Percentiles rank a stretch among this genome's conserved stretches.
Evolutionary conservation across 2,329 filamentous ascomycete genomes (phyloP).

Genomic region (Ambrosiella beaveri): DNA sequence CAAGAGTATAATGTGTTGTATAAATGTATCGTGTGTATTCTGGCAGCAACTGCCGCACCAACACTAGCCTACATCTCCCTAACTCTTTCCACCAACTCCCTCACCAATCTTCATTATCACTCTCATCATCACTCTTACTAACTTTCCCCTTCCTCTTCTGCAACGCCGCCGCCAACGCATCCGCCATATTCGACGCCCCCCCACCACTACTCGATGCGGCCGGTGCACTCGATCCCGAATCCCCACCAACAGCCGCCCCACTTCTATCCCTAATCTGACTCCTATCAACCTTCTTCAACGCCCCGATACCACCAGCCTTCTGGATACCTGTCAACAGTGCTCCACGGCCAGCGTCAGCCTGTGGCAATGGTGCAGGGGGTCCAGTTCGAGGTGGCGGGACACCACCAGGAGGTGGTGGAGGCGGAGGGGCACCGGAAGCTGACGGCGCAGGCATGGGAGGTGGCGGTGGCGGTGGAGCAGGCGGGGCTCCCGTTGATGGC

Average conservation of each 20-base stretch:
- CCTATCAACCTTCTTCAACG: constrained; percentile 61
- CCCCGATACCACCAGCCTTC: constrained; percentile 45
- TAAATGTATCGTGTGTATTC: no score
- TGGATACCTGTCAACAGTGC: constrained; percentile 58
- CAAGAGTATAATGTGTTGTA: no score
- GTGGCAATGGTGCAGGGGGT: constrained; percentile 31
- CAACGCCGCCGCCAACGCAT: constrained; percentile 61
- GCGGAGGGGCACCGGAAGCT: constrained; percentile 21
- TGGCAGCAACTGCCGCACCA: background rate
- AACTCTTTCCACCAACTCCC: background rate
- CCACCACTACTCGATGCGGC: constrained; percentile 35
- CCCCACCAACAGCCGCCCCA: constrained; percentile 38
- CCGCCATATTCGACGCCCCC: constrained; percentile 54
- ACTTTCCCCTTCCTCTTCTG: constrained; percentile 85
- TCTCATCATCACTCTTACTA: constrained; percentile 73
- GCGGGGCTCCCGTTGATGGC: constrained; percentile 31
- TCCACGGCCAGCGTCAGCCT: constrained; percentile 32
- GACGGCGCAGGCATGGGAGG: constrained; percentile 36
- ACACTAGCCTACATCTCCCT: background rate
- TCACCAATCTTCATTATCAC: constrained; percentile 59
- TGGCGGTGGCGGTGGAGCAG: constrained; percentile 22
- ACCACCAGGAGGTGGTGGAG: constrained; percentile 23
- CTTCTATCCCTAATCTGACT: constrained; percentile 56
- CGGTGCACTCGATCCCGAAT: constrained; percentile 30
- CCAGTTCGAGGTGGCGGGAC: constrained; percentile 19